Base-by-base conservation (phyloP, 768 basidiomycete species). In the Termitomyces sp. region DNA sequence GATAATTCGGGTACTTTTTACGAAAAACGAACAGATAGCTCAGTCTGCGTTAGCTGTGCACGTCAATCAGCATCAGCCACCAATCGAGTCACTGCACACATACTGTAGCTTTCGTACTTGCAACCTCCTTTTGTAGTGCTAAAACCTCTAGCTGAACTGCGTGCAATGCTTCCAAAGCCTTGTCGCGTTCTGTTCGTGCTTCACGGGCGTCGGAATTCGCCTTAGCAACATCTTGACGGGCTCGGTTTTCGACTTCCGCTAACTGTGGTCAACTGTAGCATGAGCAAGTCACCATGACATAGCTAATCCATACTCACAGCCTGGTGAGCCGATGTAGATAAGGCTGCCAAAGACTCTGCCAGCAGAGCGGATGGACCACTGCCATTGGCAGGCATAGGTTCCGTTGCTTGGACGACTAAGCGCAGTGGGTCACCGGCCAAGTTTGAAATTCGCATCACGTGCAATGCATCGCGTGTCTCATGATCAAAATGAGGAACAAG, bases 171-270 rank as follows among this genome's bases (percentile, higher is more conserved):
- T 79, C 78, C 14, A 82, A 45, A 6, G 71, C 74, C 51, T 68
- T 70, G 58, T 81, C 79, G 43, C 83, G 79, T 64, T 86, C 82
- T 14, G 69, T 64, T 50, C 76, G 74, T 20, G 81, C 78, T 40
- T 80, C 77, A 43, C 74, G 75, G 16, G 73, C 64, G 33, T 86
- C 82, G 6, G 74, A 63, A 40, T 70, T 61, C 12, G 80, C 77
- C 47, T 77, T 78, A 52, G 79, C 72, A 60, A 85, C 74, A 61
- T 87, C 82, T 42, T 72, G 69, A 60, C 79, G 79, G 4, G 81
- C 75, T 56, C 81, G 78, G n/a, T 78, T 77, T 59, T 88, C 85
- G 18, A 81, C 74, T 36, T 79, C 73, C 14, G 79, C 73, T 57
- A 86, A 74, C 86, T 88, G 49, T 46, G 35, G 26, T 18, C 18